A percentile compares a stretch with the other conserved stretches of the same genome.
These are phyloP conservation scores for Carex kokanica DNA, from an alignment of 176 grass and related monocot species.

Conservation along the genomic window DNA sequence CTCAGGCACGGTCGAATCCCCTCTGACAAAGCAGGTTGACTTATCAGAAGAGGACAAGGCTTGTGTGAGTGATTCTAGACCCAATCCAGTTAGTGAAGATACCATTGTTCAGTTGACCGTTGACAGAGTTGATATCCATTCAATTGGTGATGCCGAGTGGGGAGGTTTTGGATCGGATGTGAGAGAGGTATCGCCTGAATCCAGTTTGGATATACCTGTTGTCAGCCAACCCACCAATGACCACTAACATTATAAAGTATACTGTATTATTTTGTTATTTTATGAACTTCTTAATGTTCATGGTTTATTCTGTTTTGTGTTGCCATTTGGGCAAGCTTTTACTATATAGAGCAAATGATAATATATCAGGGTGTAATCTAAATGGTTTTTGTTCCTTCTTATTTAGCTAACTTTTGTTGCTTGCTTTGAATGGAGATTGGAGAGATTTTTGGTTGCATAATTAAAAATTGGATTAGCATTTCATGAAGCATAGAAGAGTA, in stretches of 20 bases:
- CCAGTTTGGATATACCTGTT: slow-evolving; percentile 81
- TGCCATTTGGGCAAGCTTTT: slow-evolving; percentile 13
- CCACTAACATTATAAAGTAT: slow-evolving; percentile 14
- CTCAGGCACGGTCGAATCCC: slow-evolving; percentile 28
- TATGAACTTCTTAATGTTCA: not conserved
- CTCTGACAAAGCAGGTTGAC: slow-evolving; percentile 51
- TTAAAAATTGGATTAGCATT: not conserved
- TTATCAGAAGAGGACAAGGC: slow-evolving; percentile 81
- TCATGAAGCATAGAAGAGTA: not conserved
- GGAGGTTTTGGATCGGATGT: slow-evolving; percentile 57
- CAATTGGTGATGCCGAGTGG: slow-evolving; percentile 58
- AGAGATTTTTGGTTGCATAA: not conserved
- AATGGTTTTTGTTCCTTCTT: not conserved
- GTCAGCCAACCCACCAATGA: slow-evolving; percentile 40
- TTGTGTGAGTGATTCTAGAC: slow-evolving; percentile 65
- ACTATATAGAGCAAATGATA: slow-evolving; percentile 22
- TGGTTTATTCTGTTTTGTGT: not conserved
- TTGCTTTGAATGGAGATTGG: slow-evolving; percentile 1
- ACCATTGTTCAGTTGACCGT: slow-evolving; percentile 52
- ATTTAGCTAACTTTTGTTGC: not conserved
- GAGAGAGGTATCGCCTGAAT: slow-evolving; percentile 58
- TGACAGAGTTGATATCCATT: slow-evolving; percentile 63
- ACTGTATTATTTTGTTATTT: slow-evolving; percentile 3
- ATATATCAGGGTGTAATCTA: not conserved
- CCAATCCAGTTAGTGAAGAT: slow-evolving; percentile 33